Evolutionary conservation across 352 stramenopile species (phyloP).

Genomic region (Globisporangium recalcitrans): DNA sequence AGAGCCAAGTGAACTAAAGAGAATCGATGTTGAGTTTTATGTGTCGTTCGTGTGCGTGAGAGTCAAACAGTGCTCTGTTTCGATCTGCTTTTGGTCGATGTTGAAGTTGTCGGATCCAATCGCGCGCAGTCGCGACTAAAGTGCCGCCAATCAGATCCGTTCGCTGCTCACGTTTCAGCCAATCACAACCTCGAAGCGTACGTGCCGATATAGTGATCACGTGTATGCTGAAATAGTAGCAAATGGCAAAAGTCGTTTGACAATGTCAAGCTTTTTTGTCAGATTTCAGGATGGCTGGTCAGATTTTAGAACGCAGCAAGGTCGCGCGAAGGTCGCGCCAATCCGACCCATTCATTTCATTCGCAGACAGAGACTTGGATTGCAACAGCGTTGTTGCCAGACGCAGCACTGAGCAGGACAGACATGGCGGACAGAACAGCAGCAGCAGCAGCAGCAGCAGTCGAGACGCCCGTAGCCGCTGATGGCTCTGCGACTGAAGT

Average conservation of each 20-base stretch:
- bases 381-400: neutral
- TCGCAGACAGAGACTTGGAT: neutral
- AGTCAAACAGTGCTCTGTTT: no score
- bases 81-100: no score
- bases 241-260: no score
- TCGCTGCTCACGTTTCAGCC: no score
- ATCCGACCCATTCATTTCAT: no score
- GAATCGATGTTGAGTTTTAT: no score
- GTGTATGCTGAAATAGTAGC: no score
- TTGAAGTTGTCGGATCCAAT: neutral
- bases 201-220: no score
- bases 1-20: no score
- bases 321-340: neutral
- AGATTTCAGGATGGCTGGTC: neutral
- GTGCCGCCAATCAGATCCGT: neutral
- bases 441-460: neutral
- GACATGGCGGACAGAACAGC: conserved; percentile 1
- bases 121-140: neutral
- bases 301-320: neutral
- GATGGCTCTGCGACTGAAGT: neutral
- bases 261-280: no score
- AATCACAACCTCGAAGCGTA: no score
- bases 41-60: neutral
- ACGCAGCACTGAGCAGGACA: neutral
- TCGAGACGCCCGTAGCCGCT: neutral